Conservation (phyloP, 257 asterid species). For the Rauvolfia tetraphylla region DNA sequence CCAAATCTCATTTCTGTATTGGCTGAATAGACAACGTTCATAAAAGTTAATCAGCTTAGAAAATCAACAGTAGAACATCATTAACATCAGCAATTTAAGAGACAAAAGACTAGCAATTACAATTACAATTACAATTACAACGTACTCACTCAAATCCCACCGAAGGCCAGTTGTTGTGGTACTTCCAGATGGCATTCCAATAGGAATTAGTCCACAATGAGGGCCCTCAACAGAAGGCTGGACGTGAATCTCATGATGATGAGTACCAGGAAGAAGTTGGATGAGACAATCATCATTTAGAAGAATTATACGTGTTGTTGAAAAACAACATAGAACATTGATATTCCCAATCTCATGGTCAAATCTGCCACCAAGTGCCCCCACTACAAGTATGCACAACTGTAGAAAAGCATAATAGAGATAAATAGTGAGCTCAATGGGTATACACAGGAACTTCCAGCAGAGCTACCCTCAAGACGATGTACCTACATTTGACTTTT, state of each 20-base stretch:
- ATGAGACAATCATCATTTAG: constrained; percentile 85
- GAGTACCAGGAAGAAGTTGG: constrained; percentile 72
- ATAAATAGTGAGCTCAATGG: not conserved
- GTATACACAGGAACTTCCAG: not conserved
- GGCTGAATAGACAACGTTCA: constrained; percentile 32
- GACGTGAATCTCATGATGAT: constrained; percentile 66
- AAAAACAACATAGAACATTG: constrained; percentile 65
- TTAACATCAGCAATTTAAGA: not conserved
- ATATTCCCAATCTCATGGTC: constrained; percentile 92
- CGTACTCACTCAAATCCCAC: constrained; percentile 82
- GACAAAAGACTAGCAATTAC: not conserved
- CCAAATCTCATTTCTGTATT: constrained; percentile 80
- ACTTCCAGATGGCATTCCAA: constrained; percentile 52
- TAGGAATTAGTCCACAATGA: constrained; percentile 89
- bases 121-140: not conserved
- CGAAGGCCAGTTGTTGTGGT: constrained; percentile 78
- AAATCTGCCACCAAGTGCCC: constrained; percentile 98
- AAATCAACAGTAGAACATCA: not conserved
- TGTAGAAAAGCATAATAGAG: constrained; percentile 27
- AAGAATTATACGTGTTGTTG: constrained; percentile 58
- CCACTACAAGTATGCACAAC: constrained; percentile 80
- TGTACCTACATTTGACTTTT: constrained; percentile 53
- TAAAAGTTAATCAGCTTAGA: not conserved
- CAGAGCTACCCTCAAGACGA: not conserved
- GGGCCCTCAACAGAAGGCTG: constrained; percentile 65